These are phyloP conservation scores for Podospora anserina DNA, from an alignment of 495 filamentous ascomycete genomes.

Conservation along the genomic window DNA sequence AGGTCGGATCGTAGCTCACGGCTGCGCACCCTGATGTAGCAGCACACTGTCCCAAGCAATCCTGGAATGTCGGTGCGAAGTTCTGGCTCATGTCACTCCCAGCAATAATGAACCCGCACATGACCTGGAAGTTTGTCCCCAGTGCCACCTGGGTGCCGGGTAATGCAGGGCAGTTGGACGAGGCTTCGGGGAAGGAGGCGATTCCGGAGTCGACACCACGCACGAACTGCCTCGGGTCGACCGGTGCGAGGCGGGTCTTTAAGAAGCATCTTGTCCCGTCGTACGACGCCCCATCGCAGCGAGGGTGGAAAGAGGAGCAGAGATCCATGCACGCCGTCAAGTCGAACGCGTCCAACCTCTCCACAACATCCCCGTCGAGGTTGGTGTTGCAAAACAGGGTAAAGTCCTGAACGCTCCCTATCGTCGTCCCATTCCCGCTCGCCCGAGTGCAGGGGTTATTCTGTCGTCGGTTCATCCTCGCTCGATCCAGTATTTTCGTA, in stretches of 20 bases:
- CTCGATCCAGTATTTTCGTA: background rate
- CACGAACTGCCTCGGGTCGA: constrained; percentile 18
- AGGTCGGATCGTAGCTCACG: constrained; percentile 31
- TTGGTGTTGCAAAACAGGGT: constrained; percentile 34
- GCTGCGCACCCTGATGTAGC: constrained; percentile 28
- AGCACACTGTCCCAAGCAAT: constrained; percentile 35
- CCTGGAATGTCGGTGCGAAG: constrained; percentile 34
- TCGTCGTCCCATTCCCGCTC: constrained; percentile 31
- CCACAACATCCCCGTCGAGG: constrained; percentile 27
- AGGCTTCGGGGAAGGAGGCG: constrained; percentile 29
- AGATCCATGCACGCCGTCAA: constrained; percentile 31
- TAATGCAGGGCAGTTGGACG: constrained; percentile 31
- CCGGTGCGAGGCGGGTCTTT: constrained; percentile 17
- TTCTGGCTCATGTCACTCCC: constrained; percentile 35
- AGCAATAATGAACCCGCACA: constrained; percentile 33
- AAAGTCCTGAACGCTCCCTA: constrained; percentile 33
- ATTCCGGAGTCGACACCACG: constrained; percentile 32
- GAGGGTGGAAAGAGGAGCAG: constrained; percentile 36
- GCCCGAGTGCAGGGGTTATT: constrained; percentile 29
- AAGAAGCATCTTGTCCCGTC: constrained; percentile 27
- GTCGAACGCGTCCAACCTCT: constrained; percentile 26
- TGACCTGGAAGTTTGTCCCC: constrained; percentile 25
- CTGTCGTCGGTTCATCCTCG: constrained; percentile 11
- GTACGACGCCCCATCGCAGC: constrained; percentile 34
- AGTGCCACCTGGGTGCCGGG: constrained; percentile 15